Conservation (phyloP, 129 eudicot genomes). For the Kitagawia praeruptora region DNA sequence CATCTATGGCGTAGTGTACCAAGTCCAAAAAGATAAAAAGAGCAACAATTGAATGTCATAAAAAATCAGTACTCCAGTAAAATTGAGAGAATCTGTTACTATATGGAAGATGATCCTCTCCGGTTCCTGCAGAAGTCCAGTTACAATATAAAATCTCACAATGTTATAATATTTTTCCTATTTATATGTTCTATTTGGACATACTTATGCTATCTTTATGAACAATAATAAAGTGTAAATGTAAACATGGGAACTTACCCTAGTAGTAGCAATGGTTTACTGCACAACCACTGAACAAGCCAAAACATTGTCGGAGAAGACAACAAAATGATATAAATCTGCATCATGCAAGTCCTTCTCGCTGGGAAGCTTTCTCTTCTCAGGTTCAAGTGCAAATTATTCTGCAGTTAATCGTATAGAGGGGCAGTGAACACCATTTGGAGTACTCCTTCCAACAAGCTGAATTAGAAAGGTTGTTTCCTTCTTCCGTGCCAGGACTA, state of each 20-base stretch:
- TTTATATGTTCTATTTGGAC: not conserved
- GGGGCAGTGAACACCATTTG: conserved; percentile 62
- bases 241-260: conserved; percentile 39
- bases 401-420: conserved; percentile 54
- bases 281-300: conserved; percentile 88
- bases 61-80: too few species aligned
- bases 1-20: too few species aligned
- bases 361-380: conserved; percentile 29
- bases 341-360: conserved; percentile 42
- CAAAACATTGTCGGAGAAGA: conserved; percentile 85
- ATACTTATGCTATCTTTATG: not conserved
- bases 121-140: conserved; percentile 54
- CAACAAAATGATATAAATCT: conserved; percentile 50
- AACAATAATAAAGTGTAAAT: not conserved
- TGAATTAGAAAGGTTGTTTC: conserved; percentile 38
- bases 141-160: not conserved
- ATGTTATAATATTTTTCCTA: not conserved
- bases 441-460: conserved; percentile 59
- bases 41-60: too few species aligned
- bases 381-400: conserved; percentile 38
- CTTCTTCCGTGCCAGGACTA: conserved; percentile 27
- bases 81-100: conserved; percentile 84
- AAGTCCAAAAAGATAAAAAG: too few species aligned
- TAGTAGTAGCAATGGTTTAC: conserved; percentile 62
- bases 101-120: conserved; percentile 69